Conservation (phyloP, 371 early-diverging fungal genomes). For the Rhizopus stolonifer region DNA sequence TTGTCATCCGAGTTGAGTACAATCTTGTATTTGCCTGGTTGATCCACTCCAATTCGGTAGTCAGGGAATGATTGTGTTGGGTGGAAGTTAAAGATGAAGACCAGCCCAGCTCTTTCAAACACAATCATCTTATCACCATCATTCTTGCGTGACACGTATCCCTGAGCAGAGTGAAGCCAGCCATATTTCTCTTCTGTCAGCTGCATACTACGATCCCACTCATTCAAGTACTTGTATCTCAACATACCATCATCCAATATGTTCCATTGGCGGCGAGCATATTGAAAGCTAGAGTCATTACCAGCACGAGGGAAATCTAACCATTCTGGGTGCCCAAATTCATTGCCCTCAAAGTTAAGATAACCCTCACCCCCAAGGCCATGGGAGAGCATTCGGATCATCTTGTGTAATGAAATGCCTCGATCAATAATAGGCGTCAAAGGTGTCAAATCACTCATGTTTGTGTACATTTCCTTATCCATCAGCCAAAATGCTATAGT, state of each 20-base stretch:
- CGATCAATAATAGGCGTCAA: constrained; percentile 89
- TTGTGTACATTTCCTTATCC: constrained; percentile 97
- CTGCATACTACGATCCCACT: constrained; percentile 86
- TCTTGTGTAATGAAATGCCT: constrained; percentile 91
- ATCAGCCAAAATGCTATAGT: constrained; percentile 96
- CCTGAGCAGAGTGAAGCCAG: constrained; percentile 71
- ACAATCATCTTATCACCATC: constrained; percentile 88
- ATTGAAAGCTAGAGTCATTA: constrained; percentile 85
- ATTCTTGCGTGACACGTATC: constrained; percentile 84
- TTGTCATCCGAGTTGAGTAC: constrained; percentile 74
- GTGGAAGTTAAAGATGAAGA: constrained; percentile 94
- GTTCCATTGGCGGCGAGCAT: constrained; percentile 92
- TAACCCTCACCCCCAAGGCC: constrained; percentile 95
- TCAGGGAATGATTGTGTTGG: constrained; percentile 79
- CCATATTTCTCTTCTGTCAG: constrained; percentile 61
- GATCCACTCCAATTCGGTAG: constrained; percentile 76
- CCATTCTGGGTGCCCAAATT: constrained; percentile 98
- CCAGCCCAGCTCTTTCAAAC: constrained; percentile 83
- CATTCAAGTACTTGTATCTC: constrained; percentile 87
- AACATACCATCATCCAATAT: constrained; percentile 82
- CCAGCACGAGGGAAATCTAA: constrained; percentile 94
- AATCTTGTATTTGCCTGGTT: constrained; percentile 68
- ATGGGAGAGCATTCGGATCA: constrained; percentile 85
- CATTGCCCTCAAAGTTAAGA: constrained; percentile 93
- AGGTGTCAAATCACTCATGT: constrained; percentile 82